Evolutionary conservation across 345 rosid species (phyloP).

Genomic region (Camelina neglecta): DNA sequence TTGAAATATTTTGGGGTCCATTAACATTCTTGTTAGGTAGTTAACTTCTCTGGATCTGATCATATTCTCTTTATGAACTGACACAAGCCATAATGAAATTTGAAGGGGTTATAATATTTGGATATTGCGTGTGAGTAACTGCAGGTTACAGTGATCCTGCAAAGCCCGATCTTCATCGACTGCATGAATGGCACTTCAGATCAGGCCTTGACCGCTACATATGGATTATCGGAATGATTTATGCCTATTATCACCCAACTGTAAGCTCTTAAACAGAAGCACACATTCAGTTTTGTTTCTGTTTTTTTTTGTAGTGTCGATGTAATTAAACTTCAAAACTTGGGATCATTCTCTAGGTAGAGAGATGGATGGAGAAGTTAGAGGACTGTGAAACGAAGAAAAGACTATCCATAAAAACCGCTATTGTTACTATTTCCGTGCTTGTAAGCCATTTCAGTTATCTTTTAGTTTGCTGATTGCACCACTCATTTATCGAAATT

Average conservation of each 20-base stretch:
- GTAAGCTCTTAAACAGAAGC: constrained; percentile 51
- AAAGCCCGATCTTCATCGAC: constrained; percentile 79
- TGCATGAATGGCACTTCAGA: constrained; percentile 98
- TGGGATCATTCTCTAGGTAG: constrained; percentile 60
- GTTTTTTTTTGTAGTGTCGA: constrained; percentile 3
- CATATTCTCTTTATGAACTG: not conserved
- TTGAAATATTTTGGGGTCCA: constrained; percentile 81
- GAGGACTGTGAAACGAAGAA: constrained; percentile 85
- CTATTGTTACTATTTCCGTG: constrained; percentile 56
- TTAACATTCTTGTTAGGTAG: constrained; percentile 72
- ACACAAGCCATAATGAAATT: not conserved
- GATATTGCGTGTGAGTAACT: constrained; percentile 25
- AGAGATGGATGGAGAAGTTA: constrained; percentile 98
- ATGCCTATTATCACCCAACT: constrained; percentile 95
- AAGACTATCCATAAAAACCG: constrained; percentile 66
- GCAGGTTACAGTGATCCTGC: constrained; percentile 93
- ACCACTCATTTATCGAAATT: constrained; percentile 14
- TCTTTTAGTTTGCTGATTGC: constrained; percentile 4
- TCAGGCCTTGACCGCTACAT: constrained; percentile 98
- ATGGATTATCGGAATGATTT: constrained; percentile 95
- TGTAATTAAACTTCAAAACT: constrained; percentile 27
- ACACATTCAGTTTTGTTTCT: not conserved
- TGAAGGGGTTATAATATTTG: constrained; percentile 3
- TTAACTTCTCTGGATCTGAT: constrained; percentile 39
- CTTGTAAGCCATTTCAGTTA: constrained; percentile 57